Conservation (phyloP, 129 eudicot genomes). For the Flaveria robusta region DNA sequence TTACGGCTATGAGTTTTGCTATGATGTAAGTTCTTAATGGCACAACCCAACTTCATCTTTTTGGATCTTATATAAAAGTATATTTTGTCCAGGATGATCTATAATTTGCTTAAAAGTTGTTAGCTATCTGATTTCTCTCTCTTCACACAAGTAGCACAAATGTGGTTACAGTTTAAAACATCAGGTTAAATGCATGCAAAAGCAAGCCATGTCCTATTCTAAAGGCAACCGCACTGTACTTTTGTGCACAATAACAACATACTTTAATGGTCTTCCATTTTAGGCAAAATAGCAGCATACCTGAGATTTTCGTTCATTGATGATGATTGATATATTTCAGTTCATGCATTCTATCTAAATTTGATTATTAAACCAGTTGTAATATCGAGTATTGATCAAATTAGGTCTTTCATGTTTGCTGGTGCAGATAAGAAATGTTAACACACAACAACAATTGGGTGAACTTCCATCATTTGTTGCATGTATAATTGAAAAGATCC, state of each 20-base stretch:
- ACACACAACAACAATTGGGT: conserved; percentile 67
- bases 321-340: not conserved
- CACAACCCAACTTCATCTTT: not conserved
- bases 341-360: conserved; percentile 5
- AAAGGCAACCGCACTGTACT: not conserved
- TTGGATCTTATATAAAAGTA: not conserved
- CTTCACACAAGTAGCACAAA: not conserved
- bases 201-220: not conserved
- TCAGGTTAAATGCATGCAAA: not conserved
- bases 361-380: not conserved
- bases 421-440: conserved; percentile 85
- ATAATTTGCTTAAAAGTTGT: not conserved
- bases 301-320: not conserved
- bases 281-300: not conserved
- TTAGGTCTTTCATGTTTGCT: not conserved
- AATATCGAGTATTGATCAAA: conserved; percentile 1
- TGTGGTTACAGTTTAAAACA: not conserved
- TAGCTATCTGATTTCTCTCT: conserved; percentile 3
- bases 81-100: conserved; percentile 5
- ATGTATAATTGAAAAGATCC: conserved; percentile 58
- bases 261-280: not conserved
- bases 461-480: conserved; percentile 80
- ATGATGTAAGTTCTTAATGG: conserved; percentile 54
- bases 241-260: conserved; percentile 3
- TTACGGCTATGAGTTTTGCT: conserved; percentile 88